Evolutionary conservation across 2,329 filamentous ascomycete genomes (phyloP), one percentile per base, ranked within the genome.

Genomic region (Xylariaceae sp.): DNA sequence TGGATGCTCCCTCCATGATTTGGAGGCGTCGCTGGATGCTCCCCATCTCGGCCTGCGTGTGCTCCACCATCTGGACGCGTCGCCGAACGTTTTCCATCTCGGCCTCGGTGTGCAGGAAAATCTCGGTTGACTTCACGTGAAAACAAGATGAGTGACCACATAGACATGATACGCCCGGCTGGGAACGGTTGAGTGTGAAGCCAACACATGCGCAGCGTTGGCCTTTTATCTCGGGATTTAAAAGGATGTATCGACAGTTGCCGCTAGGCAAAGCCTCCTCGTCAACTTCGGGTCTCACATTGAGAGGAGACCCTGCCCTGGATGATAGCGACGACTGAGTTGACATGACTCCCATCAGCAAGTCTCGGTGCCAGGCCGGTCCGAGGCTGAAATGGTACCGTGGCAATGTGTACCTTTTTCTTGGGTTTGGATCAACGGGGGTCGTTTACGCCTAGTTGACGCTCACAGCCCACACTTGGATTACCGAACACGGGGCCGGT

Each of bases 121-220:
- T 66, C 51, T 79, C 74, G 31, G 74, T 69, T n/a, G 73, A 73
- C 59, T 74, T 72, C 55, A 78, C 70, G 63, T 84, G 81, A 63
- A 79, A 84, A 66, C 80, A 84, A 35, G 80, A 78, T 51, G 81
- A 74, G 64, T 84, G 81, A 4, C 81, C 81, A 60, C 81, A 84
- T 49, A 81, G 75, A 62, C 81, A 84, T 26, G 71, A 75, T 51
- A 79, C 78, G 39, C 80, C 76, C 1, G 80, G 80, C 8, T 79
- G 70, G n/a, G 71, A 65, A 49, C 71, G 73, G 66, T 81, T 83
- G 54, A 79, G 74, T 3, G 76, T 76, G 66, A 84, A 84, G 56
- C 76, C 73, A 57, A 80, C 77, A 62, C 81, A 84, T 44, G 76
- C 80, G 66, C 81, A 84, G 43, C 81, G 77, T 55, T 80, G 74